Base-by-base conservation (phyloP, 1,139 yeast genomes). In the Geotrichum phurueaensis region DNA sequence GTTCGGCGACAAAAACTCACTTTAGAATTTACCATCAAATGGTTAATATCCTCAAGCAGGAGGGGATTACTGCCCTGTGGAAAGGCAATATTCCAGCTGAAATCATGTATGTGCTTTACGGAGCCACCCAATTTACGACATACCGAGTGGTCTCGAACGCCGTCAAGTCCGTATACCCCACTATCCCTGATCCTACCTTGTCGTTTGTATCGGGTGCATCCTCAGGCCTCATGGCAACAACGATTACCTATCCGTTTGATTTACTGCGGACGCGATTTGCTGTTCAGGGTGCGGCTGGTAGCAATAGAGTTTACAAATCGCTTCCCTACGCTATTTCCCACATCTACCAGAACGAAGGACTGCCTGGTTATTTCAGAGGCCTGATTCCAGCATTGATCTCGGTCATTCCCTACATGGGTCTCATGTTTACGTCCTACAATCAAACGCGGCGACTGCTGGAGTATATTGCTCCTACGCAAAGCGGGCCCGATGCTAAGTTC, bases 81-180 rank as follows among this genome's bases (percentile, higher is more conserved):
- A 92, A 91, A 72, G 99, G 99, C 0, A 94, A 94, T 71, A 82
- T 89, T 0, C 96, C 99, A 0, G 99, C 98, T 0, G 92, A 90
- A 66, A 74, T 85, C 51, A 81, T 94, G 84, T 94, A 94, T 70
- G 78, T 94, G 20, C 66, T 88, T 25, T 94, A 94, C 68, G 97
- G 98, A 13, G 91, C 89, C 0, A 77, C 84, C 0, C 98, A 94
- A 71, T 94, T 94, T 74, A 79, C 94, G 0, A 76, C 90, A 1
- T 90, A 87, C 70, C 78, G 89, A 0, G 71, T 79, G 0, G 73
- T 84, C 51, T 87, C 85, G 70, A 73, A 72, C 6, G 60, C 73
- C 39, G 70, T 86, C 29, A 67, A 75, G 15, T 15, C 51, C 1
- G 67, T 69, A 2, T 60, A 68, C 53, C 64, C 70, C 45, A 65